A percentile compares a stretch with the other conserved stretches of the same genome.
Conservation (phyloP, 164 flowering plant genomes). For the Taxillus chinensis region DNA sequence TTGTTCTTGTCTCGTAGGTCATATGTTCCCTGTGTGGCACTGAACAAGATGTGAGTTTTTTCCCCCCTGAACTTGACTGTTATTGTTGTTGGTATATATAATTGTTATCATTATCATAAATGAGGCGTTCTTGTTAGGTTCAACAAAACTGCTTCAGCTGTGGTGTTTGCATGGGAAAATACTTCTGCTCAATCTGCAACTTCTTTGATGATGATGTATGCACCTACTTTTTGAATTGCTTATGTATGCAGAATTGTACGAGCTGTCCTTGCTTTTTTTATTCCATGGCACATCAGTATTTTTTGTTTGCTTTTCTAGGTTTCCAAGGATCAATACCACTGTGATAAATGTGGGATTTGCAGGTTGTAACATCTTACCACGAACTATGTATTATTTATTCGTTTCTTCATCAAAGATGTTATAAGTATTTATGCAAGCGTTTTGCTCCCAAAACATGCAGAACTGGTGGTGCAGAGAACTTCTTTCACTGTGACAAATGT, state of each 20-base stretch:
- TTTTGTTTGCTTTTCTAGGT: slow-evolving; percentile 22
- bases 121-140: slow-evolving; percentile 29
- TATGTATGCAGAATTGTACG: background rate
- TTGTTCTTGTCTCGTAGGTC: slow-evolving; percentile 39
- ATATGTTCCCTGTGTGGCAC: slow-evolving; percentile 75
- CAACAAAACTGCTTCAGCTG: slow-evolving; percentile 62
- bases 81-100: background rate
- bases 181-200: slow-evolving; percentile 72
- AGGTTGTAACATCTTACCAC: slow-evolving; percentile 20
- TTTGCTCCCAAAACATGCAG: slow-evolving; percentile 17
- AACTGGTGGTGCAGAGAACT: slow-evolving; percentile 74
- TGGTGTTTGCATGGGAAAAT: slow-evolving; percentile 83
- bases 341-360: slow-evolving; percentile 89
- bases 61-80: background rate
- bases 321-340: slow-evolving; percentile 84
- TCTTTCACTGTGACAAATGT: slow-evolving; percentile 71
- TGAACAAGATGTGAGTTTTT: slow-evolving; percentile 73
- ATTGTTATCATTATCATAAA: background rate
- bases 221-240: background rate
- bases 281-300: background rate
- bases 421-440: background rate
- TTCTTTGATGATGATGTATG: slow-evolving; percentile 87
- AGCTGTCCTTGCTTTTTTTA: background rate
- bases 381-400: background rate
- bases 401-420: background rate